phyloP scores from a whole-genome alignment of 192 early-diverging fungal species.

The Backusella luteola region DNA sequence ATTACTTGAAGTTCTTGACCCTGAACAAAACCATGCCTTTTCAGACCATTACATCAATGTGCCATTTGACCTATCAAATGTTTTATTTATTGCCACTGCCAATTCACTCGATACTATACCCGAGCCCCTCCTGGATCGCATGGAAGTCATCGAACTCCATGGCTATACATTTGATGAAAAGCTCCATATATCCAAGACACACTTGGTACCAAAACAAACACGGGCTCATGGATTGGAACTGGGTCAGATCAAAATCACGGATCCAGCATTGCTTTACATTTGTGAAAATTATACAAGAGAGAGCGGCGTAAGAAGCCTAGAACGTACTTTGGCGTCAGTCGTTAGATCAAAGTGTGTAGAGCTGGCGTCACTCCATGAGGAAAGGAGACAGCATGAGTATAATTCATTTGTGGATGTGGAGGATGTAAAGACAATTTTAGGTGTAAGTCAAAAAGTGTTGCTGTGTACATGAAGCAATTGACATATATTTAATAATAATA shows the following conservation, averaged over 20 bases:
- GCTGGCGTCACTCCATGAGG: slow-evolving; percentile 54
- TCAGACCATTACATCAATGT: slow-evolving; percentile 82
- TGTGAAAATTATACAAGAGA: slow-evolving; percentile 77
- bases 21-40: slow-evolving; percentile 83
- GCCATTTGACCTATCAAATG: slow-evolving; percentile 56
- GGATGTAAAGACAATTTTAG: slow-evolving; percentile 63
- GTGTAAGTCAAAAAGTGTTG: slow-evolving; percentile 36
- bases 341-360: slow-evolving; percentile 69
- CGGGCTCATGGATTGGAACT: slow-evolving; percentile 57
- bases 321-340: slow-evolving; percentile 70
- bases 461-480: not conserved
- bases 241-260: slow-evolving; percentile 47
- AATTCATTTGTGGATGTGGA: slow-evolving; percentile 42
- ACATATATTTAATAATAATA: slow-evolving; percentile 5
- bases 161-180: slow-evolving; percentile 89
- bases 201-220: slow-evolving; percentile 78
- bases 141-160: slow-evolving; percentile 75
- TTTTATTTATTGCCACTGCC: slow-evolving; percentile 86
- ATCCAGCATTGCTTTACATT: slow-evolving; percentile 57
- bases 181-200: slow-evolving; percentile 65
- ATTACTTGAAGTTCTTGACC: slow-evolving; percentile 83
- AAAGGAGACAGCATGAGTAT: slow-evolving; percentile 34
- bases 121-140: slow-evolving; percentile 76
- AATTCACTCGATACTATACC: slow-evolving; percentile 79
- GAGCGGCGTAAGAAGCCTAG: slow-evolving; percentile 74